Conservation (phyloP, 148 eudicot species). For the Polygonum aviculare region DNA sequence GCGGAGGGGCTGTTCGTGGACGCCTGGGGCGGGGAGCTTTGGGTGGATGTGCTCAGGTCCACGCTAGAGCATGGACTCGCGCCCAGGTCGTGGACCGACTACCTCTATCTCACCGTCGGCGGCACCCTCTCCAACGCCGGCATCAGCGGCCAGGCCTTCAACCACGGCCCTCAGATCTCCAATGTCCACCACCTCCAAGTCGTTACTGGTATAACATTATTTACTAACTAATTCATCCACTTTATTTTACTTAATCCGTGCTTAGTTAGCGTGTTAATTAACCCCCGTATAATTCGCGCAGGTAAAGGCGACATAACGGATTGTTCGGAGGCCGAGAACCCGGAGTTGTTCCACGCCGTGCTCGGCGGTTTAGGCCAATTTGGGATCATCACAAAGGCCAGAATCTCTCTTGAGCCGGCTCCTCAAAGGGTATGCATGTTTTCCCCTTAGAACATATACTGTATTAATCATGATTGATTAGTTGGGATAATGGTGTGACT, state of each 20-base stretch:
- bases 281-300: constrained; percentile 34
- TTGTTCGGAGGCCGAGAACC: constrained; percentile 52
- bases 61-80: constrained; percentile 80
- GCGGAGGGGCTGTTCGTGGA: constrained; percentile 46
- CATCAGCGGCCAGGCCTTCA: constrained; percentile 91
- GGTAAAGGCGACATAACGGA: constrained; percentile 71
- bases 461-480: background rate
- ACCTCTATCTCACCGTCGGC: constrained; percentile 84
- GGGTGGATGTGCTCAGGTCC: constrained; percentile 78
- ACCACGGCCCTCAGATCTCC: constrained; percentile 86
- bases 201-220: constrained; percentile 65
- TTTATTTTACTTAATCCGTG: too few species aligned
- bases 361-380: constrained; percentile 94
- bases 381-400: constrained; percentile 84
- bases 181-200: constrained; percentile 74
- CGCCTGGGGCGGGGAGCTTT: constrained; percentile 90
- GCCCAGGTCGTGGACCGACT: constrained; percentile 91
- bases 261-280: too few species aligned
- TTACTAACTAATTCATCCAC: too few species aligned
- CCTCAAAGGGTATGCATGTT: constrained; percentile 66
- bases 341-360: constrained; percentile 65
- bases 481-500: background rate
- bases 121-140: constrained; percentile 96
- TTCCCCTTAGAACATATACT: too few species aligned
- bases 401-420: constrained; percentile 83